Evolutionary conservation across 1,139 yeast species (phyloP).

Genomic region (Pichia sp.): DNA sequence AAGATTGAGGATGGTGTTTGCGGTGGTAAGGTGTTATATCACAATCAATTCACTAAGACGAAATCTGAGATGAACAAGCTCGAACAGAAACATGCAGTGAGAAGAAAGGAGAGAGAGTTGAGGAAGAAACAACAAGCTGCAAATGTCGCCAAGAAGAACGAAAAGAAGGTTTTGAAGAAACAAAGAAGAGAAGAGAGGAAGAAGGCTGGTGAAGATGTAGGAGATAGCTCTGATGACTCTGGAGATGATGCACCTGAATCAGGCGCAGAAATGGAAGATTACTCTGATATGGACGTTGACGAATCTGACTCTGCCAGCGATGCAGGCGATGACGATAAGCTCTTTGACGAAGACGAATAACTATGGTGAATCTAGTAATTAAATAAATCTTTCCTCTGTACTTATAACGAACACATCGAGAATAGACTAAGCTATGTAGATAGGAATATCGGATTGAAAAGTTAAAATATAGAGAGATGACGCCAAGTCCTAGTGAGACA

Average conservation of each 20-base stretch:
- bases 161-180: constrained; percentile 64
- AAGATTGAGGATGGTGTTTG: constrained; percentile 93
- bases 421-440: too few relatives aligned
- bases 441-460: too few relatives aligned
- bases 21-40: constrained; percentile 82
- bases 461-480: too few relatives aligned
- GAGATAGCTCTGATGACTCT: constrained; percentile 20
- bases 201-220: constrained; percentile 31
- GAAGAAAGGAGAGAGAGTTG: constrained; percentile 55
- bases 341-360: constrained; percentile 14
- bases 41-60: constrained; percentile 59
- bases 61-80: constrained; percentile 51
- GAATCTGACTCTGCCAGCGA: too few relatives aligned
- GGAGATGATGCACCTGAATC: constrained; percentile 23
- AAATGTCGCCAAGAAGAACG: constrained; percentile 71
- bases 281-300: constrained; percentile 9
- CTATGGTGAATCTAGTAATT: not conserved
- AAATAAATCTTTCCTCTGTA: too few relatives aligned
- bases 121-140: constrained; percentile 76
- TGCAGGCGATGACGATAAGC: constrained; percentile 18
- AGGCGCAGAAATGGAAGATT: constrained; percentile 14
- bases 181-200: constrained; percentile 61
- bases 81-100: constrained; percentile 61
- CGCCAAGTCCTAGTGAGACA: too few relatives aligned
- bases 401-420: too few relatives aligned